phyloP scores from a whole-genome alignment of 306 rosid genomes.

The Trichosanthes cucumerina region DNA sequence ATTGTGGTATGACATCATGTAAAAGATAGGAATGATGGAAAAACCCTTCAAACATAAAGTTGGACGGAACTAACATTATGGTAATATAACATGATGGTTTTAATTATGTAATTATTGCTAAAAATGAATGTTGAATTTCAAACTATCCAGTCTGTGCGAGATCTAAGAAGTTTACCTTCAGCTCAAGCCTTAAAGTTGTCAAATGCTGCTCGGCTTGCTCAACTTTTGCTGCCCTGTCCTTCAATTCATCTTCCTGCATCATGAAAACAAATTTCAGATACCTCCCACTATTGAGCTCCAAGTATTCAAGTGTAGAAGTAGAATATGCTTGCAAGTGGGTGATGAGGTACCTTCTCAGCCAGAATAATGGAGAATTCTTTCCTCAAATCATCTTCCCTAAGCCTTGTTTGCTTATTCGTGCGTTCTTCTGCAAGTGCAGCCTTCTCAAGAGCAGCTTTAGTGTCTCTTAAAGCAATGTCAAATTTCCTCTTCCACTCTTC shows the following conservation, averaged over 20 bases:
- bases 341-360: constrained; percentile 59
- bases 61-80: background rate
- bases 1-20: background rate
- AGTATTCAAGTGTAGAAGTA: background rate
- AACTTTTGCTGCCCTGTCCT: constrained; percentile 50
- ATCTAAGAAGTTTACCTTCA: constrained; percentile 51
- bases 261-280: background rate
- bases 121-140: background rate
- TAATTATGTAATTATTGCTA: too few species aligned
- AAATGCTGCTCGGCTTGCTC: constrained; percentile 74
- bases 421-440: constrained; percentile 83
- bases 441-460: constrained; percentile 81
- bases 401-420: constrained; percentile 55
- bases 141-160: background rate
- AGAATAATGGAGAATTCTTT: constrained; percentile 61
- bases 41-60: background rate
- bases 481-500: constrained; percentile 93
- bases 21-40: background rate
- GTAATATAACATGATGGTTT: background rate
- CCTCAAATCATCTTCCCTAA: constrained; percentile 86
- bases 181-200: constrained; percentile 57
- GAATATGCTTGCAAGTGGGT: background rate
- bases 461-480: constrained; percentile 71
- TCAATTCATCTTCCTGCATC: constrained; percentile 72
- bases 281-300: background rate